Conservation (phyloP, 331 rosid species). For the Erythrophleum ivorense region DNA sequence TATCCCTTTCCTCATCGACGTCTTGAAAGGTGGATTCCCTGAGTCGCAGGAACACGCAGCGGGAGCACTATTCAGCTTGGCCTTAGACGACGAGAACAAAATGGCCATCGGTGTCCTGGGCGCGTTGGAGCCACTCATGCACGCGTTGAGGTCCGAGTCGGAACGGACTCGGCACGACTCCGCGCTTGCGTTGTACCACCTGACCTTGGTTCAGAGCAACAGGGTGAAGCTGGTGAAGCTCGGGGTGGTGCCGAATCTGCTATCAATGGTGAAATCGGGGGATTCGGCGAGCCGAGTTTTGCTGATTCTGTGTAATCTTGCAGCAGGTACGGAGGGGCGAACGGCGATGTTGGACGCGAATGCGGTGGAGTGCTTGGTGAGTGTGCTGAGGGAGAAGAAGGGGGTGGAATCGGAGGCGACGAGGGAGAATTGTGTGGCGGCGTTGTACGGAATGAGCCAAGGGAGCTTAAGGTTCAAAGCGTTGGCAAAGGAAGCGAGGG, state of each 20-base stretch:
- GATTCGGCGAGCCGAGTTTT: constrained; percentile 53
- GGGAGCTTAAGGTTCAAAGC: constrained; percentile 79
- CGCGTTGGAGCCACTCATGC: constrained; percentile 81
- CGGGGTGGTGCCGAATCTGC: constrained; percentile 60
- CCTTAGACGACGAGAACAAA: constrained; percentile 81
- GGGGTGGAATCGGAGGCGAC: constrained; percentile 64
- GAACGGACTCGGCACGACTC: constrained; percentile 84
- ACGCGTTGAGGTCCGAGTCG: constrained; percentile 73
- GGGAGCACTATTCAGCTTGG: constrained; percentile 88
- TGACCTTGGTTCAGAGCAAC: constrained; percentile 77
- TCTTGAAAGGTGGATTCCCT: constrained; percentile 58
- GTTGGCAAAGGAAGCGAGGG: constrained; percentile 78
- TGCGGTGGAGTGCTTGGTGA: constrained; percentile 72
- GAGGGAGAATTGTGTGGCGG: constrained; percentile 83
- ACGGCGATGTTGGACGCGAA: constrained; percentile 81
- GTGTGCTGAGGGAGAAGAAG: constrained; percentile 51
- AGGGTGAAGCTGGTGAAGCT: constrained; percentile 80
- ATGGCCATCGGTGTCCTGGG: constrained; percentile 95
- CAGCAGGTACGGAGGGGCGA: constrained; percentile 65
- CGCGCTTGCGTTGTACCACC: constrained; percentile 81
- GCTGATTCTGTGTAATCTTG: constrained; percentile 73
- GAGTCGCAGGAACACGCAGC: constrained; percentile 95
- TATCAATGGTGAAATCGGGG: constrained; percentile 54
- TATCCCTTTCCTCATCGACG: constrained; percentile 65
- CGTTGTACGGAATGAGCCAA: constrained; percentile 74